Evolutionary conservation across 169 alveolate species (phyloP).

Genomic region (Theileria annulata): DNA sequence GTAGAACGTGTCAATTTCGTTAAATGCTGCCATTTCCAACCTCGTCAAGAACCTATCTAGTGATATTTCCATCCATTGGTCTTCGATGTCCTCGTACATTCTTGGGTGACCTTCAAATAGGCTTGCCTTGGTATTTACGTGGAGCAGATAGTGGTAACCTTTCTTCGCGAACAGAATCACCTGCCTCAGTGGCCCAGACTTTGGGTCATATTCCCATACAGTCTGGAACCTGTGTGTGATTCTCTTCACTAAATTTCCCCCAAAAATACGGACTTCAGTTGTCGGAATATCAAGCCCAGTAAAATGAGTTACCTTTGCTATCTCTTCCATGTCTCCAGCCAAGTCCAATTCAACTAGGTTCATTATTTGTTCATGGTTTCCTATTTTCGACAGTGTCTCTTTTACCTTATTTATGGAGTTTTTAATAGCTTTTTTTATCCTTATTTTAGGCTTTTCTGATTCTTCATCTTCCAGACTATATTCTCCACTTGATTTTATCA

Average conservation of each 20-base stretch:
- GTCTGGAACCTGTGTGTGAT: conserved; percentile 9
- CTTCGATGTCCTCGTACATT: neutral
- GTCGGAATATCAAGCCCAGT: neutral
- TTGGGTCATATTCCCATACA: neutral
- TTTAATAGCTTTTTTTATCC: too few relatives aligned
- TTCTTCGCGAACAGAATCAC: neutral
- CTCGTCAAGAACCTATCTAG: neutral
- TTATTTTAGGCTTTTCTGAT: too few relatives aligned
- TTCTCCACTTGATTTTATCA: neutral
- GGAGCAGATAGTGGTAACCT: neutral
- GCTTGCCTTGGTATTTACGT: neutral
- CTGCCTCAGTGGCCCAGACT: neutral
- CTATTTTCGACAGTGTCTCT: neutral
- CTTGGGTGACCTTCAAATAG: too few relatives aligned
- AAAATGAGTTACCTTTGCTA: neutral
- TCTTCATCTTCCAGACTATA: neutral
- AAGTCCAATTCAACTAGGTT: conserved; percentile 1
- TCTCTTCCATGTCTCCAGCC: neutral
- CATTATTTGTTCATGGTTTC: neutral
- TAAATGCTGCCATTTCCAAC: neutral
- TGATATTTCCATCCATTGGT: neutral
- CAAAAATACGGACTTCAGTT: neutral
- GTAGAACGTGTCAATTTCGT: neutral
- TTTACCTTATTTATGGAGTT: neutral
- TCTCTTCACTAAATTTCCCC: neutral